Base-by-base conservation (phyloP, 2,329 filamentous ascomycete genomes). In the Epichloe bromicola region DNA sequence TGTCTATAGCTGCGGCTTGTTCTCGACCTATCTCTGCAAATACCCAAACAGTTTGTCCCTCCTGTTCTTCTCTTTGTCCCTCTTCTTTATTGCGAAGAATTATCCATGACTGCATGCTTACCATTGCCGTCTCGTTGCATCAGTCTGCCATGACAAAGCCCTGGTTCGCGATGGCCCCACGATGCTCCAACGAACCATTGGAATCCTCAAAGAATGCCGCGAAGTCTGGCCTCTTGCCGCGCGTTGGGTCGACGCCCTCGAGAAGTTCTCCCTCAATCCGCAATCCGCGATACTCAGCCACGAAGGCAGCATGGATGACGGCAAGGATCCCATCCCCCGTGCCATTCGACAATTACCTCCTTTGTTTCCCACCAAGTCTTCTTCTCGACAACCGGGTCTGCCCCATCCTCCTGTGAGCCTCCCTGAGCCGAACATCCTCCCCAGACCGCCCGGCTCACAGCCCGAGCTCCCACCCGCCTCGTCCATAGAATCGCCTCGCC, bases 1-100 rank as follows among this genome's bases (percentile, higher is more conserved):
- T 51, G 73, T 78, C 12, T 78, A 78, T 48, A 75, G 68, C n/a
- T 78, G 74, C 54, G 75, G 74, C 14, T 63, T 78, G 23, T 69
- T 78, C 50, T 70, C 74, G 6, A 70, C 70, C 3, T 78, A 78
- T 49, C 61, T 76, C 2, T 74, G 69, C 60, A 76, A 73, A 58
- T 76, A 76, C 51, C 73, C 74, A 7, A 63, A 67, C 19, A 63
- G 74, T 77, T 62, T 57, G 73, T 57, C 2, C 15, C 37, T 37
- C 12, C 26, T 37, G 11, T 19, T 34, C 34, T 41, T 14, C 15
- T 48, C 34, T 17, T 10, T 11, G 2, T 11, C 33, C 34, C 17
- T 34, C 8, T 17, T n/a, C 8, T 17, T 23, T 38, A 19, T 23
- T 15, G 6, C 23, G 23, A n/a, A 34, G n/a, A 15, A 34, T 30